Conservation (phyloP, 1,284 basidiomycete species). For the Mycena citricolor region DNA sequence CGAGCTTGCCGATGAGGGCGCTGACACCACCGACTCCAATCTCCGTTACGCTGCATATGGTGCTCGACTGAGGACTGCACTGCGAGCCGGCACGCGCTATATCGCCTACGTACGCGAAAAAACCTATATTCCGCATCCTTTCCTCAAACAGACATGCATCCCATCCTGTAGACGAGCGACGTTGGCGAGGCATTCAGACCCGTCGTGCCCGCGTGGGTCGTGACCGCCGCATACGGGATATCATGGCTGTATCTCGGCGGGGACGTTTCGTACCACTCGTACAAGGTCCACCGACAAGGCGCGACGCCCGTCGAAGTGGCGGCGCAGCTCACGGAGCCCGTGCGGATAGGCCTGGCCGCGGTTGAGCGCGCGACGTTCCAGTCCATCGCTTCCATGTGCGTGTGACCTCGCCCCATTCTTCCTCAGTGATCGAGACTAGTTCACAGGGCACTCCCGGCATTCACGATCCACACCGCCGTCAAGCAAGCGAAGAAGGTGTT, state of each 20-base stretch:
- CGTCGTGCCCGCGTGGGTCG: slow-evolving; percentile 75
- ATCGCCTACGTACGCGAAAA: slow-evolving; percentile 80
- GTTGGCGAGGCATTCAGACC: slow-evolving; percentile 92
- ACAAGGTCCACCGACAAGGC: slow-evolving; percentile 77
- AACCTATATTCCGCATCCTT: no score
- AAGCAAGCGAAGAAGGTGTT: slow-evolving; percentile 78
- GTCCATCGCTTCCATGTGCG: slow-evolving; percentile 84
- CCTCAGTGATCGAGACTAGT: slow-evolving; percentile 5
- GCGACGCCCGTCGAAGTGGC: slow-evolving; percentile 75
- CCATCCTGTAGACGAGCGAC: slow-evolving; percentile 84
- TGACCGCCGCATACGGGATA: slow-evolving; percentile 83
- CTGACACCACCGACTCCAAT: slow-evolving; percentile 62
- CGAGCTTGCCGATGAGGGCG: slow-evolving; percentile 60
- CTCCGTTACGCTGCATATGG: slow-evolving; percentile 75
- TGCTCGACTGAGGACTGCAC: slow-evolving; percentile 74
- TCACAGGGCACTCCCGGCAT: slow-evolving; percentile 75
- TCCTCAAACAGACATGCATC: slow-evolving; percentile 1
- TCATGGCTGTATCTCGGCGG: slow-evolving; percentile 84
- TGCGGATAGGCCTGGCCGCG: slow-evolving; percentile 68
- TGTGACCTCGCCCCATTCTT: slow-evolving; percentile 22
- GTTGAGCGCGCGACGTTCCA: slow-evolving; percentile 84
- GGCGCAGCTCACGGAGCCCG: slow-evolving; percentile 74
- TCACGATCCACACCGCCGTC: slow-evolving; percentile 87
- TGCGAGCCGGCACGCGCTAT: slow-evolving; percentile 75
- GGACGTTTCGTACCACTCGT: slow-evolving; percentile 91